phyloP scores from a whole-genome alignment of 352 stramenopile genomes.

The Pythium folliculosum region DNA sequence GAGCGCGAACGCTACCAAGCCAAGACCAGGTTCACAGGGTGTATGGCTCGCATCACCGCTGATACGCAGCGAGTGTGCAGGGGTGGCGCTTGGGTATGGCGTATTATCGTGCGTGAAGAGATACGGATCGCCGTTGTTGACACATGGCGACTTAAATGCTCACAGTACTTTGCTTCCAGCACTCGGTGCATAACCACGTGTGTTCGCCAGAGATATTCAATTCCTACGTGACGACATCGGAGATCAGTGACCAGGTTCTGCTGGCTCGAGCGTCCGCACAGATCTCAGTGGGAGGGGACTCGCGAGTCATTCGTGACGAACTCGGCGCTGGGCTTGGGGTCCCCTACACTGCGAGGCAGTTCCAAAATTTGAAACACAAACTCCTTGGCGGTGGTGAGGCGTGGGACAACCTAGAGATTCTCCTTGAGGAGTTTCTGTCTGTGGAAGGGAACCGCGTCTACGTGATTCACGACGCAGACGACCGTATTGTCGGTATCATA shows the following conservation, averaged over 20 bases:
- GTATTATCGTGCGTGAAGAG: not conserved
- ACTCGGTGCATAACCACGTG: not conserved
- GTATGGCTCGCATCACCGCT: not conserved
- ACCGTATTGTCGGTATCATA: slow-evolving; percentile 12
- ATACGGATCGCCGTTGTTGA: not conserved
- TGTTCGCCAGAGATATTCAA: not conserved
- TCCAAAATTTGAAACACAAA: slow-evolving; percentile 6
- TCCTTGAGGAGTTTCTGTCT: not conserved
- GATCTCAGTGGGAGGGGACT: not conserved
- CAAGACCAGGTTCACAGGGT: not conserved
- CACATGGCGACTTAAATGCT: not conserved
- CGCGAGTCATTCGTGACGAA: not conserved
- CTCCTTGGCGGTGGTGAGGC: not conserved
- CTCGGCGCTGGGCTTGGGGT: not conserved
- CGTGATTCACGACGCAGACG: slow-evolving; percentile 12
- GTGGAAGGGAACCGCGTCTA: not conserved
- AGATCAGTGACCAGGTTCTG: not conserved
- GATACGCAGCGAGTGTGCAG: not conserved
- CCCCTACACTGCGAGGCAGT: not conserved
- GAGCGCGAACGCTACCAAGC: not conserved
- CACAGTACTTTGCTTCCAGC: not conserved
- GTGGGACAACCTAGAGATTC: not conserved
- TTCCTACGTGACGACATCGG: not conserved
- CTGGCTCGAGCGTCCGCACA: not conserved
- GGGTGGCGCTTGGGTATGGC: not conserved